A percentile compares a stretch with the other conserved stretches of the same genome.
Evolutionary conservation across 2,329 filamentous ascomycete genomes (phyloP).

Genomic region (Colletotrichum horii): DNA sequence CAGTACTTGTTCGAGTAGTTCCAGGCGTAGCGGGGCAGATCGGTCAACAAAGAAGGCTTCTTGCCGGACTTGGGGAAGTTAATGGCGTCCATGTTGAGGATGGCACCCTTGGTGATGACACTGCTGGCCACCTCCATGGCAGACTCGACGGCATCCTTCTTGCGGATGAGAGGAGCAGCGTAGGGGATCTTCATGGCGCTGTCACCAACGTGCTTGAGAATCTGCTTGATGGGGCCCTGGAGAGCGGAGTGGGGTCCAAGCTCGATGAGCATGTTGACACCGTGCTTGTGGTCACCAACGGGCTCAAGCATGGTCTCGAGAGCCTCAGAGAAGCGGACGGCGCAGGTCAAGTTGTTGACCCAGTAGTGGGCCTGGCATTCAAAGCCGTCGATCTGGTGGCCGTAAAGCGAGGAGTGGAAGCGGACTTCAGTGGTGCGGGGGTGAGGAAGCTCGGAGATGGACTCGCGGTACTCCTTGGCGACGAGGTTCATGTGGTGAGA

Average conservation of each 20-base stretch:
- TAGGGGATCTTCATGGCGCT: slow-evolving; percentile 46
- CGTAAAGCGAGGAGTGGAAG: slow-evolving; percentile 53
- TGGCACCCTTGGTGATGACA: slow-evolving; percentile 50
- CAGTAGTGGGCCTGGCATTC: slow-evolving; percentile 41
- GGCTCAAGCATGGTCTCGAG: slow-evolving; percentile 38
- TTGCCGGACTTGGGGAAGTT: slow-evolving; percentile 47
- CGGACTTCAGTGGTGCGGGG: slow-evolving; percentile 38
- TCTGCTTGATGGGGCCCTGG: slow-evolving; percentile 55
- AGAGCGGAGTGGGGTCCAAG: slow-evolving; percentile 55
- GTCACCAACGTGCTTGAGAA: slow-evolving; percentile 48
- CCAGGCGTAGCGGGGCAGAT: slow-evolving; percentile 55
- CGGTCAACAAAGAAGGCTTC: slow-evolving; percentile 33
- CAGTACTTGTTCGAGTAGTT: slow-evolving; percentile 51
- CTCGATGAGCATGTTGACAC: slow-evolving; percentile 52
- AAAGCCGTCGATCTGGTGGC: slow-evolving; percentile 41
- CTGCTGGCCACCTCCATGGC: slow-evolving; percentile 48
- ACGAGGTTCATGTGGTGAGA: slow-evolving; percentile 59
- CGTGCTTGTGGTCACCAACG: slow-evolving; percentile 37
- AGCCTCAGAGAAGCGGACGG: slow-evolving; percentile 50
- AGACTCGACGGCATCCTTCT: slow-evolving; percentile 52
- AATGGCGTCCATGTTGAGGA: slow-evolving; percentile 48
- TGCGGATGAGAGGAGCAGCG: slow-evolving; percentile 53
- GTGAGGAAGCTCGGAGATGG: slow-evolving; percentile 44
- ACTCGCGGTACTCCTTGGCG: slow-evolving; percentile 36
- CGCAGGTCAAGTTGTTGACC: slow-evolving; percentile 47